phyloP scores from a whole-genome alignment of 441 rosid genomes.

The Lepidium campestre region DNA sequence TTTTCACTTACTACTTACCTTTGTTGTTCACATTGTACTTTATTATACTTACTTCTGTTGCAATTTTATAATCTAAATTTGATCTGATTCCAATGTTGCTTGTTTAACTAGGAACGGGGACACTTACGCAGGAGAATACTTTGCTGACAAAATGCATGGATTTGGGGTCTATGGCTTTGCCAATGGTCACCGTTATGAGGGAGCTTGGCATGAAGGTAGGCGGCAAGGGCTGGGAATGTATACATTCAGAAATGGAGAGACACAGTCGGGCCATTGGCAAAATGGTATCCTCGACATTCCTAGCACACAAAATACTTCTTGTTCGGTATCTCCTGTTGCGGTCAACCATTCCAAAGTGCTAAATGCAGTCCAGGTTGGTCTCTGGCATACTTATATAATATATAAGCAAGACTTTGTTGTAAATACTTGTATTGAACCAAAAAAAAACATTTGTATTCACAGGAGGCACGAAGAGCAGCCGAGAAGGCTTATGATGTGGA shows the following conservation, averaged over 20 bases:
- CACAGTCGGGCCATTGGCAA: slow-evolving; percentile 92
- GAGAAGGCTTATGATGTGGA: slow-evolving; percentile 78
- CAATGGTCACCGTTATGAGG: slow-evolving; percentile 62
- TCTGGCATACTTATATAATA: neutral
- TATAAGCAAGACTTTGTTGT: neutral
- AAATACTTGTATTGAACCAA: neutral
- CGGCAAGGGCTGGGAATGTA: slow-evolving; percentile 92
- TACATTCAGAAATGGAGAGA: slow-evolving; percentile 79
- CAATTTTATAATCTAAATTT: neutral
- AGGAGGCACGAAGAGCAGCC: slow-evolving; percentile 84
- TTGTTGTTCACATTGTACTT: no score
- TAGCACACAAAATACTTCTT: slow-evolving; percentile 53
- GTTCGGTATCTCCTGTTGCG: slow-evolving; percentile 60
- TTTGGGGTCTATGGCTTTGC: slow-evolving; percentile 61
- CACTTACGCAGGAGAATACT: slow-evolving; percentile 82
- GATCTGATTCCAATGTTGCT: neutral
- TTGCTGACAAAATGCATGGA: slow-evolving; percentile 78
- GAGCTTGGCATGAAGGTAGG: slow-evolving; percentile 92
- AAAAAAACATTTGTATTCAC: slow-evolving; percentile 1
- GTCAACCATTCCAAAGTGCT: slow-evolving; percentile 84
- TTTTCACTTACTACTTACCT: no score
- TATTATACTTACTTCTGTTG: neutral
- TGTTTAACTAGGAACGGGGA: slow-evolving; percentile 63
- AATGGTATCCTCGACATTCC: slow-evolving; percentile 71
- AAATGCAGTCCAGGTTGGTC: slow-evolving; percentile 69